Evolutionary conservation across 768 basidiomycete genomes (phyloP), one percentile per base, ranked within the genome.

Genomic region (Tulasnella sp.): DNA sequence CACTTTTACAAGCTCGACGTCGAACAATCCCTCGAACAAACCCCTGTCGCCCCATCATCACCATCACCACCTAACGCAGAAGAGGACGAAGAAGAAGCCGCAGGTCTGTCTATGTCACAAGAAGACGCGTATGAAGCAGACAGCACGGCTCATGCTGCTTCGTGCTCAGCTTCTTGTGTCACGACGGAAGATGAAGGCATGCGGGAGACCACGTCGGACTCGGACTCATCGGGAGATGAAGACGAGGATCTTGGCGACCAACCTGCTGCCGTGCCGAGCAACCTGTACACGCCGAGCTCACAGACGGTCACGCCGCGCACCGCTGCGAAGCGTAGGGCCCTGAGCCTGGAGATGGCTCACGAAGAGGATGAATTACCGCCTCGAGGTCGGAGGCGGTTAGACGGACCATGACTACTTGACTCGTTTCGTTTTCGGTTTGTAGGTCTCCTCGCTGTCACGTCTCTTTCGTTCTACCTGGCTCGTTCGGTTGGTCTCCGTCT

Each of bases 61-160:
- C 20, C 37, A 76, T 40, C 32, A 57, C 20, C 55, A 18, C 18
- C 29, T 32, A 16, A 55, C n/a, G 55, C 20, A 39, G 75, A 76
- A 4, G n/a, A 39, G 11, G 75, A 37, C 9, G 75, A 37, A 15
- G 73, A 72, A n/a, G 71, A 74, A 74, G 73, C 39, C 9, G 73
- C 32, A 48, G 46, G 44, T 35, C 32, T 55, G 51, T 74, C 46
- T 42, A 35, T 55, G 39, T 39, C 46, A 32, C 37, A 61, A 39
- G 46, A 57, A 32, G 75, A 76, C 75, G 35, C 75, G 37, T 48
- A 76, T 61, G 75, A 76, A 76, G 75, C 75, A 40, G 75, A 76
- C 29, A 76, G 75, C 75, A 76, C 75, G 40, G 75, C 75, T 55
- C 75, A 57, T 76, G n/a, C 57, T 37, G 39, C 75, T 46, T 55